Percentiles rank a stretch among this genome's conserved stretches.
Conservation (phyloP, 1,139 yeast genomes). For the Candida sp. region DNA sequence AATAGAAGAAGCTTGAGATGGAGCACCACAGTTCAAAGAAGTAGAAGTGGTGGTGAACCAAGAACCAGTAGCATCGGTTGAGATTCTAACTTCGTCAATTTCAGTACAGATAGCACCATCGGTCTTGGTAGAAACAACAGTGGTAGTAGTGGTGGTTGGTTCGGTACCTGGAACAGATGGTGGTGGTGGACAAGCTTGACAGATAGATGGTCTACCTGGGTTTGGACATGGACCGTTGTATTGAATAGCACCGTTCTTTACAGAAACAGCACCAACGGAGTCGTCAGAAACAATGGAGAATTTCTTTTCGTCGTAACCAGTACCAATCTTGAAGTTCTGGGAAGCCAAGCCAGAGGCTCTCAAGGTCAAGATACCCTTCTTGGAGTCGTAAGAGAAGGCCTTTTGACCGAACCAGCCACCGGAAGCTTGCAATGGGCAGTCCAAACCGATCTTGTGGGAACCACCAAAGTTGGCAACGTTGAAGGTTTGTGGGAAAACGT, state of each 20-base stretch:
- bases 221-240: slow-evolving; percentile 24
- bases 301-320: slow-evolving; percentile 17
- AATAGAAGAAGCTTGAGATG: slow-evolving; percentile 5
- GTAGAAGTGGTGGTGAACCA: slow-evolving; percentile 7
- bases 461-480: slow-evolving; percentile 7
- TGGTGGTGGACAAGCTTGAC: slow-evolving; percentile 6
- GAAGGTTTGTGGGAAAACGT: slow-evolving; percentile 4
- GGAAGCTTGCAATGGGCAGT: background rate
- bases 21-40: background rate
- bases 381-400: slow-evolving; percentile 15
- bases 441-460: slow-evolving; percentile 3
- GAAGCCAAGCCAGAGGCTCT: slow-evolving; percentile 6
- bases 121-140: slow-evolving; percentile 17
- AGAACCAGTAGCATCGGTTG: slow-evolving; percentile 2
- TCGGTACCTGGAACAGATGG: slow-evolving; percentile 7
- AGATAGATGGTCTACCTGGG: slow-evolving; percentile 7
- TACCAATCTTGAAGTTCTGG: slow-evolving; percentile 25
- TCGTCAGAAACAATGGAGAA: slow-evolving; percentile 18
- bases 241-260: slow-evolving; percentile 11
- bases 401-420: background rate
- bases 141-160: slow-evolving; percentile 16
- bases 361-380: slow-evolving; percentile 26
- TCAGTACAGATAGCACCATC: slow-evolving; percentile 18
- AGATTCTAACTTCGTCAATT: slow-evolving; percentile 8
- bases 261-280: slow-evolving; percentile 13